phyloP scores from a whole-genome alignment of 2,329 filamentous ascomycete genomes.

The Aspergillus flavus region DNA sequence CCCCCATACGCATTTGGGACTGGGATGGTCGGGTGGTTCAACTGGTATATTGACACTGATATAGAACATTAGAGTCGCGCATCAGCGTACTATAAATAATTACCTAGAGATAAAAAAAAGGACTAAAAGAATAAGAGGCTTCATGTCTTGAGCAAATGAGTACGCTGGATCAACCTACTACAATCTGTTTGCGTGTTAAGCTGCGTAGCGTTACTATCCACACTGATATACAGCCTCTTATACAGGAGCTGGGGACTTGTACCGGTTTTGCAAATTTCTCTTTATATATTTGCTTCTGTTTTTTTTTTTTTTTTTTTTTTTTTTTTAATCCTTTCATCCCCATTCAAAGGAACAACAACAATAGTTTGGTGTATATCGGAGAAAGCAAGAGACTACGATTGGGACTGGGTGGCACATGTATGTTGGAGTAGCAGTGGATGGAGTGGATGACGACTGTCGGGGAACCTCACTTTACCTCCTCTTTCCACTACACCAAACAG shows the following conservation, averaged over 20 bases:
- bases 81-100: background rate
- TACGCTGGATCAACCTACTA: background rate
- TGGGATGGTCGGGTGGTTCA: background rate
- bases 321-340: background rate
- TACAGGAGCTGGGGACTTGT: background rate
- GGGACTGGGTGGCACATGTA: background rate
- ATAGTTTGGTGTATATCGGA: background rate
- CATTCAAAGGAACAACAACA: too few species aligned
- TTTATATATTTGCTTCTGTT: background rate
- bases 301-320: background rate
- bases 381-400: background rate
- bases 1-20: too few species aligned
- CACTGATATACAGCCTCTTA: background rate
- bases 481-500: background rate
- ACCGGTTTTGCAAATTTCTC: background rate
- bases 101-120: background rate
- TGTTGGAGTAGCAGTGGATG: background rate
- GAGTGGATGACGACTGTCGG: conserved; percentile 2
- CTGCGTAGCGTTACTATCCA: background rate
- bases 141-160: background rate
- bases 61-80: background rate
- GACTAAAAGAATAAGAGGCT: background rate
- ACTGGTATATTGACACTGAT: background rate
- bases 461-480: background rate
- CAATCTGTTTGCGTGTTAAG: background rate